A percentile compares a stretch with the other conserved stretches of the same genome.
Conservation (phyloP, 305 asterid species). For the Fraxinus ornus region DNA sequence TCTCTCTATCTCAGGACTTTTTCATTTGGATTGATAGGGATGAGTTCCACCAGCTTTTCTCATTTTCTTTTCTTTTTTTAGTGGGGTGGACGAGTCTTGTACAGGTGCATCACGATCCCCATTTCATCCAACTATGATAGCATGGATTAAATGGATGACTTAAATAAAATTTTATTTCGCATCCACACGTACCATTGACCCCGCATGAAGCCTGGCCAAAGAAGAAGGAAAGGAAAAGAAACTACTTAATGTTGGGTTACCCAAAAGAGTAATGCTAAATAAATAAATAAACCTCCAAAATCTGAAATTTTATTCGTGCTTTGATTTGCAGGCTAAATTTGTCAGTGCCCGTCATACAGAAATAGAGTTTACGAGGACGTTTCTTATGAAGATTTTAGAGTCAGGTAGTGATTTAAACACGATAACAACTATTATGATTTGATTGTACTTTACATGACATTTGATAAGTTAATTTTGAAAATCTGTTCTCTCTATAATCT, state of each 20-base stretch:
- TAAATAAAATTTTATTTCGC: neutral
- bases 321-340: conserved; percentile 51
- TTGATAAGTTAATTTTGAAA: neutral
- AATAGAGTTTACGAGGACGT: conserved; percentile 44
- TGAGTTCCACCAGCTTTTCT: too few species aligned
- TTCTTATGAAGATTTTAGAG: conserved; percentile 40
- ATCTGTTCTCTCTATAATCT: neutral
- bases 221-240: neutral
- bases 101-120: neutral
- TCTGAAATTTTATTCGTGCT: neutral
- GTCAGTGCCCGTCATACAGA: conserved; percentile 51
- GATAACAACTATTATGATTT: neutral
- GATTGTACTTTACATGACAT: neutral
- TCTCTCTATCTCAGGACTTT: neutral
- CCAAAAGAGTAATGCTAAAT: neutral
- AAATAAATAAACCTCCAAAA: neutral
- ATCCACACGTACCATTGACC: neutral
- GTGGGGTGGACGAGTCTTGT: neutral
- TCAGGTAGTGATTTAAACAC: conserved; percentile 44
- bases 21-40: too few species aligned
- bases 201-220: neutral
- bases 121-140: neutral
- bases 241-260: neutral
- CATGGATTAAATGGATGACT: too few species aligned
- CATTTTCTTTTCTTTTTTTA: neutral